A percentile compares a stretch with the other conserved stretches of the same genome.
Conservation (phyloP, 2,329 filamentous ascomycete species). For the Pseudogymnoascus sp. region DNA sequence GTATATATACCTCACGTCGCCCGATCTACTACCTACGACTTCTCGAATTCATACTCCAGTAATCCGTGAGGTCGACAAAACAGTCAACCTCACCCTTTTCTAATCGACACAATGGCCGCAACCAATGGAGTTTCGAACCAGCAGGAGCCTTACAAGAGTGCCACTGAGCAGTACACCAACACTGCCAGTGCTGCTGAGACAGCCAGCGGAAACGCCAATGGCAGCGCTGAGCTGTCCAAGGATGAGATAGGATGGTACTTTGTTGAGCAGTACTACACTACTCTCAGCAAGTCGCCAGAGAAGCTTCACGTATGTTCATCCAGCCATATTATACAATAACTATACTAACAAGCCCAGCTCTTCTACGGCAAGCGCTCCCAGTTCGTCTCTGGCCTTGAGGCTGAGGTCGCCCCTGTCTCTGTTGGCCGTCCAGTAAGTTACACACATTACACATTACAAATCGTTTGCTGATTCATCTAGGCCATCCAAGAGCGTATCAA, state of each 20-base stretch:
- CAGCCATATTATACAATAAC: neutral
- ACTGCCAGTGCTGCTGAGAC: constrained; percentile 25
- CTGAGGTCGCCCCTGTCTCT: constrained; percentile 77
- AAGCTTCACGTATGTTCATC: constrained; percentile 65
- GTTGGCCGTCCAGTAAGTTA: constrained; percentile 74
- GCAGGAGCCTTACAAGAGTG: constrained; percentile 29
- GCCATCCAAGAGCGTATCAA: constrained; percentile 92
- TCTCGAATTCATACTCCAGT: neutral
- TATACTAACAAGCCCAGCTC: constrained; percentile 42
- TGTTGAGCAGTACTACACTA: constrained; percentile 98
- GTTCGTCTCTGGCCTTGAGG: constrained; percentile 86
- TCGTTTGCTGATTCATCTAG: constrained; percentile 38
- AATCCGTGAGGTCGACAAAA: neutral
- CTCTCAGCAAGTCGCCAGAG: constrained; percentile 85
- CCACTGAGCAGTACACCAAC: constrained; percentile 27
- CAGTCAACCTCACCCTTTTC: constrained; percentile 5
- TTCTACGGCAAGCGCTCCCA: constrained; percentile 97
- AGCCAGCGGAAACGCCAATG: constrained; percentile 26
- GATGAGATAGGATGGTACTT: constrained; percentile 99
- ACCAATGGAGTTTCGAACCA: constrained; percentile 30
- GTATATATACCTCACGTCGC: constrained; percentile 2
- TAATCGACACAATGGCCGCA: constrained; percentile 16
- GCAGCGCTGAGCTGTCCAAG: constrained; percentile 54
- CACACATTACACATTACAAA: neutral
- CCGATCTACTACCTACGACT: neutral